These are phyloP conservation scores for Thielaviopsis ethacetica DNA, from an alignment of 2,329 filamentous ascomycete species.

Conservation along the genomic window DNA sequence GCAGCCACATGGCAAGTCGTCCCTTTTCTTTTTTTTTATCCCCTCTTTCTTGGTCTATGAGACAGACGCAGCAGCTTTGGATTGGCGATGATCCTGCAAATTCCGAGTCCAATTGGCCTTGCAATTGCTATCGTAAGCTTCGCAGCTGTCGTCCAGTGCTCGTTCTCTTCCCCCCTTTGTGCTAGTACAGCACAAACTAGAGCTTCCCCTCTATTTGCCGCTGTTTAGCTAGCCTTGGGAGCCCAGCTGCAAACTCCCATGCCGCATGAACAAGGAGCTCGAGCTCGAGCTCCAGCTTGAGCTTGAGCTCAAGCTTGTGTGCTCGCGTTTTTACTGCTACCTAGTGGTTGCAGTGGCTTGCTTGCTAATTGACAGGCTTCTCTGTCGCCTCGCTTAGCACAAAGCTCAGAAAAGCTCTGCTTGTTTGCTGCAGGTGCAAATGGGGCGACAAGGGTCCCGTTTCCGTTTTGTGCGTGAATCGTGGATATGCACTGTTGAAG, in stretches of 20 bases:
- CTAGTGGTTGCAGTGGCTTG: neutral
- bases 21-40: neutral
- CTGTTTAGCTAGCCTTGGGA: neutral
- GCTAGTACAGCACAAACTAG: neutral
- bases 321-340: neutral
- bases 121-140: neutral
- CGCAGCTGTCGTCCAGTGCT: neutral
- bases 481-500: neutral
- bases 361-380: neutral
- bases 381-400: neutral
- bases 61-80: neutral
- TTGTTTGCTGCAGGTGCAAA: neutral
- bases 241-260: neutral
- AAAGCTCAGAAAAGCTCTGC: neutral
- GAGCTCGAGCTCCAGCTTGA: neutral
- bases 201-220: neutral
- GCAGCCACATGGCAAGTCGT: conserved; percentile 65
- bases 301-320: neutral
- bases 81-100: neutral
- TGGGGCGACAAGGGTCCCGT: neutral
- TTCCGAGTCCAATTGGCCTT: neutral
- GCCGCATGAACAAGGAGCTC: neutral
- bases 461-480: neutral
- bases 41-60: neutral
- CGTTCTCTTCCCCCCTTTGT: neutral